Evolutionary conservation across 1,284 basidiomycete genomes (phyloP).

Genomic region (Apiotrichum porosum): DNA sequence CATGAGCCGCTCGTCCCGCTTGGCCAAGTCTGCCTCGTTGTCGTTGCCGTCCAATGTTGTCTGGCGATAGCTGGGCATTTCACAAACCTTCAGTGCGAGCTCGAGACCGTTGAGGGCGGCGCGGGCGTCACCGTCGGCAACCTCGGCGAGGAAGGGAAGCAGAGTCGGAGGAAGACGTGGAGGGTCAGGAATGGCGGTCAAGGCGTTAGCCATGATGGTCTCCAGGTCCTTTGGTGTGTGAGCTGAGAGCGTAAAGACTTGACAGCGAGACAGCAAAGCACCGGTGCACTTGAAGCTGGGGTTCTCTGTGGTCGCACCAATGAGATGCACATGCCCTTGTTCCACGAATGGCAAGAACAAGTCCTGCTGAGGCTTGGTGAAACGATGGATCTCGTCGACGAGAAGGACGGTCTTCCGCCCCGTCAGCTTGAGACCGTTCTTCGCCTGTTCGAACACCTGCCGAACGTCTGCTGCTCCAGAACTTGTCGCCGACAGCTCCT

Average conservation of each 20-base stretch:
- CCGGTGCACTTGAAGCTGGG: conserved; percentile 79
- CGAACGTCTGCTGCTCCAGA: conserved; percentile 75
- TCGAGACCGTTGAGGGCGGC: conserved; percentile 51
- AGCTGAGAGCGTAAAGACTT: conserved; percentile 48
- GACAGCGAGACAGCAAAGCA: conserved; percentile 72
- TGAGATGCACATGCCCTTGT: conserved; percentile 70
- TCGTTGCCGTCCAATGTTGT: conserved; percentile 13
- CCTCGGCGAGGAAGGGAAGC: conserved; percentile 50
- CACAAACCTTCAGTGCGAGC: conserved; percentile 46
- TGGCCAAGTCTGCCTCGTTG: not conserved
- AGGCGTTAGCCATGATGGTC: conserved; percentile 41
- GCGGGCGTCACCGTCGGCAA: conserved; percentile 52
- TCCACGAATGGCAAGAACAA: conserved; percentile 76
- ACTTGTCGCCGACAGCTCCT: conserved; percentile 68
- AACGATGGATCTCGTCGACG: conserved; percentile 78
- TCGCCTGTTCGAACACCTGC: conserved; percentile 73
- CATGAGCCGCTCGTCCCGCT: conserved; percentile 44
- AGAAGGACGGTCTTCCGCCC: conserved; percentile 53
- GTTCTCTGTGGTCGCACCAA: conserved; percentile 89
- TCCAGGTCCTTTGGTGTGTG: conserved; percentile 39
- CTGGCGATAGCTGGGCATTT: conserved; percentile 22
- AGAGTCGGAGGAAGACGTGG: conserved; percentile 51
- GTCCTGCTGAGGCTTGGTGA: conserved; percentile 79
- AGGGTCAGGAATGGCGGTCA: conserved; percentile 35
- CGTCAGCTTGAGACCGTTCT: conserved; percentile 62